A percentile compares a stretch with the other conserved stretches of the same genome.
phyloP scores from a whole-genome alignment of 352 stramenopile genomes.

The Salisapilia sapeloensis region DNA sequence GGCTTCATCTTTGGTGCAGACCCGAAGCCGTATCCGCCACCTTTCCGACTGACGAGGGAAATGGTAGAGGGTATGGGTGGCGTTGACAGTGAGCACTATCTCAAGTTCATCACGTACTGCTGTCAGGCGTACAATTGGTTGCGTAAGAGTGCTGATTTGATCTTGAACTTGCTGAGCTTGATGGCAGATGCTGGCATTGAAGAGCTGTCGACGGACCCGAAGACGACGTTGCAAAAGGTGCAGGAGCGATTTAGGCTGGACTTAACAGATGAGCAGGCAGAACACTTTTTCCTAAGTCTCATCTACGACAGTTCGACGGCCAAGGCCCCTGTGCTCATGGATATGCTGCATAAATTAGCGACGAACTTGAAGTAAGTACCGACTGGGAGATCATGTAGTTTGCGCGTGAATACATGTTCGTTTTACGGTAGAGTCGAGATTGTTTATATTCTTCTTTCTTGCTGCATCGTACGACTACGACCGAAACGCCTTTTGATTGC shows the following conservation, averaged over 20 bases:
- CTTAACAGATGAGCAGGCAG: conserved; percentile 94
- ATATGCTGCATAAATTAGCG: conserved; percentile 79
- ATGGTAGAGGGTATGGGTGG: conserved; percentile 97
- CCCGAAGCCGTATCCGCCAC: conserved; percentile 96
- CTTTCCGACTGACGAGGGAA: conserved; percentile 95
- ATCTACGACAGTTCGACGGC: conserved; percentile 92
- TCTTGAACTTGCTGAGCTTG: conserved; percentile 96
- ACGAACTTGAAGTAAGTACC: conserved; percentile 33
- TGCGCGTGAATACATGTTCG: background rate
- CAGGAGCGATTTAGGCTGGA: conserved; percentile 96
- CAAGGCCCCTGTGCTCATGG: conserved; percentile 77
- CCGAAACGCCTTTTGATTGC: no score
- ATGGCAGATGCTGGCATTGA: conserved; percentile 99
- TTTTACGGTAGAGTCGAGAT: conserved; percentile 1
- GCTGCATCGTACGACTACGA: conserved; percentile 8
- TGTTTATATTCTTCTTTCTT: conserved; percentile 5
- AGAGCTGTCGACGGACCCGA: conserved; percentile 69
- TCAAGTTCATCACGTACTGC: conserved; percentile 87
- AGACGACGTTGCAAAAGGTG: conserved; percentile 76
- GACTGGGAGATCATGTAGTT: background rate
- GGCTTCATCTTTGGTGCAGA: conserved; percentile 98
- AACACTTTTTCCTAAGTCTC: conserved; percentile 92
- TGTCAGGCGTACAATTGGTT: conserved; percentile 90
- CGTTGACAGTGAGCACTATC: conserved; percentile 81
- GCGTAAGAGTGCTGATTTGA: conserved; percentile 94